Evolutionary conservation across 2,329 filamentous ascomycete genomes (phyloP), one percentile per base, ranked within the genome.

Genomic region (Paecilomyces dactylethromorphus): DNA sequence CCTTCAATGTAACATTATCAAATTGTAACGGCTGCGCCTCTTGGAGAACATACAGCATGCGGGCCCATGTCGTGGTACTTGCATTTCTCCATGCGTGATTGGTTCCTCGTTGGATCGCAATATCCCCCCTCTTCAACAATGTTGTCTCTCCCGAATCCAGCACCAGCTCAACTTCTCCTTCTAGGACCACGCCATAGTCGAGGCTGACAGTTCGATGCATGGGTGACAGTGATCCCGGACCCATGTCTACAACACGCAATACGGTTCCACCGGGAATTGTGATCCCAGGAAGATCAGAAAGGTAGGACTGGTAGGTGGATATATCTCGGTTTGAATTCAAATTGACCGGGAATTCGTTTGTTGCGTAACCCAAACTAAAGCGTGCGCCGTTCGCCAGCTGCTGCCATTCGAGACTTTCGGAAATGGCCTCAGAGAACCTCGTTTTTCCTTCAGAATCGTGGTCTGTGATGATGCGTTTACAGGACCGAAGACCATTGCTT

Each of bases 181-280:
- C 80, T 7, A 83, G 61, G 1, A 83, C 73, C 57, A 82, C 74
- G 11, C 80, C 81, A 60, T 80, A 83, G 63, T 83, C 81, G 6
- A 83, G 66, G 13, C 72, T 78, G 61, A 79, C 73, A 0, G 80
- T 82, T 7, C 81, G 74, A 63, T 83, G 82, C 76, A 82, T 81
- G 29, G 76, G 71, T 35, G 72, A 75, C 53, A 71, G 62, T 24
- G 74, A 72, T 0, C 67, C 69, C 0, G 79, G 79, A 0, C 64
- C 69, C 62, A 81, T 77, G 62, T 81, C 79, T 12, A 81, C 78
- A 31, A 68, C 64, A 32, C 67, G 67, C 21, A 66, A 64, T 7
- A 68, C 66, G 6, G 79, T 79, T 10, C 79, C 80, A 31, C 71
- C 71, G 1, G 77, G 74, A 45, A 82, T 71, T 18, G 78, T 76